Evolutionary conservation across 2,329 filamentous ascomycete species (phyloP).

Genomic region (Parastagonospora nodorum): DNA sequence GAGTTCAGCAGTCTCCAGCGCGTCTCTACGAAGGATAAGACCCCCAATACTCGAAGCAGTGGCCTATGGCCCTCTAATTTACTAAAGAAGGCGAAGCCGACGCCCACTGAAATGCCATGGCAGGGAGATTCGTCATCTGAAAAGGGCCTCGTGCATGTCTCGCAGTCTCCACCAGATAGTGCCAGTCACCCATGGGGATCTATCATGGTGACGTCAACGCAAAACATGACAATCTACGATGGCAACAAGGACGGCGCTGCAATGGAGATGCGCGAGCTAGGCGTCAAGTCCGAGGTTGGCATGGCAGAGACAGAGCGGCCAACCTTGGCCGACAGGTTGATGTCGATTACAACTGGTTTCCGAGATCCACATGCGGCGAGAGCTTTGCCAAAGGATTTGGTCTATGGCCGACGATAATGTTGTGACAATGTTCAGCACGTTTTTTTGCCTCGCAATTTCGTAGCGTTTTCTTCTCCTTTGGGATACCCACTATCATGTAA

Average conservation of each 20-base stretch:
- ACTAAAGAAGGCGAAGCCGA: constrained; percentile 10
- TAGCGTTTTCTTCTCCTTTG: too few relatives aligned
- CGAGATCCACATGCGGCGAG: constrained; percentile 28
- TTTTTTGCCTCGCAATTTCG: not conserved
- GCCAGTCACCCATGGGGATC: constrained; percentile 37
- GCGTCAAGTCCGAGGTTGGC: constrained; percentile 36
- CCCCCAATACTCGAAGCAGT: constrained; percentile 3
- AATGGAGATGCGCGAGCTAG: constrained; percentile 40
- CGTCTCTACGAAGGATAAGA: constrained; percentile 6
- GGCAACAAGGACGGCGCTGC: constrained; percentile 22
- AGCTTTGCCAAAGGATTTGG: constrained; percentile 12
- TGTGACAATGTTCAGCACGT: not conserved
- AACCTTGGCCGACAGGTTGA: constrained; percentile 47
- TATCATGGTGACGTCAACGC: constrained; percentile 47
- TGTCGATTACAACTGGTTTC: constrained; percentile 38
- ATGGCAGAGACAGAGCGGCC: constrained; percentile 47
- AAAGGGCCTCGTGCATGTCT: constrained; percentile 30
- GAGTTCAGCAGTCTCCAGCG: constrained; percentile 51
- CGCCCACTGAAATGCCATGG: constrained; percentile 15
- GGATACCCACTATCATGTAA: too few relatives aligned
- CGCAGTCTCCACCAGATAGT: constrained; percentile 7
- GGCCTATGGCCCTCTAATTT: constrained; percentile 22
- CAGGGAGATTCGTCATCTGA: constrained; percentile 37
- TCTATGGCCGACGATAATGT: constrained; percentile 7
- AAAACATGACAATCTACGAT: constrained; percentile 40